Evolutionary conservation across 1,284 basidiomycete genomes (phyloP).

Genomic region (Sanghuangporus sanghuang): DNA sequence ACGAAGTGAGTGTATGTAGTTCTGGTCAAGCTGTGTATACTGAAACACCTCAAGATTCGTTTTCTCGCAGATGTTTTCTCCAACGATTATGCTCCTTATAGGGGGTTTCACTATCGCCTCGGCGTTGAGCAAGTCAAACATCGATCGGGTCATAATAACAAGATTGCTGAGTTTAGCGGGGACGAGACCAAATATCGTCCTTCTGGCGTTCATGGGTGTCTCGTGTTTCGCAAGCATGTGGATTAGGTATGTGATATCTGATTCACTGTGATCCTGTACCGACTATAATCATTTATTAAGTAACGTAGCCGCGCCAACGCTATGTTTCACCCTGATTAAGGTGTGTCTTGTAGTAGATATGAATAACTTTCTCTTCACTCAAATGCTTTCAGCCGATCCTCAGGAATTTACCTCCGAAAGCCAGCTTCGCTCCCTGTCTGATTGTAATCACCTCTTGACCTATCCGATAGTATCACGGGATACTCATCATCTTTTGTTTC

Average conservation of each 20-base stretch:
- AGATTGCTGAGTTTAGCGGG: constrained; percentile 89
- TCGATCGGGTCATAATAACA: constrained; percentile 94
- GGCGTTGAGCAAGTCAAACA: constrained; percentile 94
- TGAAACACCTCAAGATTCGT: constrained; percentile 46
- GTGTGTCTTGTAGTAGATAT: constrained; percentile 38
- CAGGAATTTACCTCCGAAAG: constrained; percentile 83
- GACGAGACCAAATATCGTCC: constrained; percentile 78
- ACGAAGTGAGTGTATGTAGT: constrained; percentile 63
- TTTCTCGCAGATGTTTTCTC: constrained; percentile 79
- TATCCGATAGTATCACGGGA: background rate
- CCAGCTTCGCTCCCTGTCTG: constrained; percentile 85
- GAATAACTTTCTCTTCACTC: background rate
- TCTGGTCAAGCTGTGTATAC: constrained; percentile 2
- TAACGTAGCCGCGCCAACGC: constrained; percentile 95
- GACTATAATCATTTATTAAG: constrained; percentile 33
- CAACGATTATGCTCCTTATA: constrained; percentile 96
- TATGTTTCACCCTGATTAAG: constrained; percentile 96
- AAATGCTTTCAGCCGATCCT: constrained; percentile 73
- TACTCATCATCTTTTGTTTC: background rate
- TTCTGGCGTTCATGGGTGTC: constrained; percentile 94
- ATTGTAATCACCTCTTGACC: constrained; percentile 54
- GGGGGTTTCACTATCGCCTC: constrained; percentile 99
- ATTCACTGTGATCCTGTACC: constrained; percentile 27
- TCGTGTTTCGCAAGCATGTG: constrained; percentile 99
- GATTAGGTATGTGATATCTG: constrained; percentile 67